phyloP scores from a whole-genome alignment of 2,329 filamentous ascomycete species.

The Penicillium sp. region DNA sequence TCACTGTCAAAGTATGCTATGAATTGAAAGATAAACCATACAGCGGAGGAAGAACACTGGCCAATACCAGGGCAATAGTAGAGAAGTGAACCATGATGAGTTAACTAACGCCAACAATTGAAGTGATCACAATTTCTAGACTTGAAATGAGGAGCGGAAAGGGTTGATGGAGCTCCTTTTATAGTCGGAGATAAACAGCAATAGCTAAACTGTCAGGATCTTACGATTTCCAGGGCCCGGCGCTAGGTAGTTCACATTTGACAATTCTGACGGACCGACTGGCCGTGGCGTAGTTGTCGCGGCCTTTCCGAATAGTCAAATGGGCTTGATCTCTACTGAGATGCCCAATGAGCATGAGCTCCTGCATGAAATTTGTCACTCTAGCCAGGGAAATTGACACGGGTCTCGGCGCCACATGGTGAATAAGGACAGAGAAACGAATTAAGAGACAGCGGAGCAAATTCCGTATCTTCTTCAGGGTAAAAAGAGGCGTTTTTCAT shows the following conservation, averaged over 20 bases:
- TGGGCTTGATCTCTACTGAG: neutral
- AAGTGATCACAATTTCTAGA: neutral
- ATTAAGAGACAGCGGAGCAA: slow-evolving; percentile 6
- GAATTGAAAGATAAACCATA: slow-evolving; percentile 2
- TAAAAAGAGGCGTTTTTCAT: slow-evolving; percentile 5
- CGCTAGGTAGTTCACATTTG: slow-evolving; percentile 3
- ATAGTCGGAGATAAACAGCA: neutral
- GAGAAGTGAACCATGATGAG: slow-evolving; percentile 23
- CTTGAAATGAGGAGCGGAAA: neutral
- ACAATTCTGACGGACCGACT: slow-evolving; percentile 10
- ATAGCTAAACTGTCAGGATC: neutral
- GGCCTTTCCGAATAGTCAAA: slow-evolving; percentile 6
- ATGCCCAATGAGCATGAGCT: neutral
- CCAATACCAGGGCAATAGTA: slow-evolving; percentile 21
- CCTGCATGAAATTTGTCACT: neutral
- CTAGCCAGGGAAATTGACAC: neutral
- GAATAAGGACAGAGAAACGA: neutral
- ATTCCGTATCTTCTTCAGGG: slow-evolving; percentile 14
- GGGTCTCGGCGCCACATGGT: neutral
- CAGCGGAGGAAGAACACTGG: slow-evolving; percentile 26
- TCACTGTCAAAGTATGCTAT: neutral
- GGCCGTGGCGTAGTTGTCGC: slow-evolving; percentile 23
- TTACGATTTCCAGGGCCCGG: neutral
- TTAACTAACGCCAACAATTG: neutral
- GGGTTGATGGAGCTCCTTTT: neutral